These are phyloP conservation scores for Fonsecaea multimorphosa DNA, from an alignment of 2,329 filamentous ascomycete species.

Conservation along the genomic window DNA sequence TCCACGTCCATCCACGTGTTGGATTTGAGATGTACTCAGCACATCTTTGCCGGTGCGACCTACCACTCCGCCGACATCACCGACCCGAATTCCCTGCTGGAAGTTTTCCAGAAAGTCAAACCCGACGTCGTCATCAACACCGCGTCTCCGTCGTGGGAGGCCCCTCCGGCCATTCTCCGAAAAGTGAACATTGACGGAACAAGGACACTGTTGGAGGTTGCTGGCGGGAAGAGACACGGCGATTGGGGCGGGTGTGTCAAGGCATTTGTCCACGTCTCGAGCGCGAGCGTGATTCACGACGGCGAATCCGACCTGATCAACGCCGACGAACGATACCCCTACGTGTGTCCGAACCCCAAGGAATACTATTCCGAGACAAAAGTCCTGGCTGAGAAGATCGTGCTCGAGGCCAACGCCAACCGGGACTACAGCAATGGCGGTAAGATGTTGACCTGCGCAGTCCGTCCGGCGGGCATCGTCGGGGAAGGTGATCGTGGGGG, in stretches of 20 bases:
- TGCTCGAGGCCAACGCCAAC: conserved; percentile 74
- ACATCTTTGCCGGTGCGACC: conserved; percentile 66
- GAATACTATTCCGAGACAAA: conserved; percentile 94
- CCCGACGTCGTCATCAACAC: conserved; percentile 92
- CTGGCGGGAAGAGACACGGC: conserved; percentile 69
- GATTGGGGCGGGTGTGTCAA: conserved; percentile 67
- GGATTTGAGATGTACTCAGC: conserved; percentile 73
- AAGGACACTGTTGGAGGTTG: conserved; percentile 68
- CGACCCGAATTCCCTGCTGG: conserved; percentile 64
- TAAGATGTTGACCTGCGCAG: conserved; percentile 74
- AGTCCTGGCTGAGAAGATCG: conserved; percentile 79
- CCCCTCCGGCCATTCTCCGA: conserved; percentile 67
- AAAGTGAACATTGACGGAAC: conserved; percentile 92
- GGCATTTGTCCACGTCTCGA: conserved; percentile 89
- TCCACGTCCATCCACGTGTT: conserved; percentile 67
- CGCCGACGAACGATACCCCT: conserved; percentile 81
- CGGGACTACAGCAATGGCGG: conserved; percentile 48
- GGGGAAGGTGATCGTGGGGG: conserved; percentile 81
- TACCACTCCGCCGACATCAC: conserved; percentile 84
- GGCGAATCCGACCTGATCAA: conserved; percentile 79
- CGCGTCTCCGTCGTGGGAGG: conserved; percentile 69
- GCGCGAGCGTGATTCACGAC: conserved; percentile 84
- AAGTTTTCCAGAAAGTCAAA: conserved; percentile 68
- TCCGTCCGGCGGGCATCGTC: conserved; percentile 88
- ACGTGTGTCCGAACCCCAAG: conserved; percentile 70